Evolutionary conservation across 1,284 basidiomycete genomes (phyloP).

Genomic region (Lentinula novae-zelandiae): DNA sequence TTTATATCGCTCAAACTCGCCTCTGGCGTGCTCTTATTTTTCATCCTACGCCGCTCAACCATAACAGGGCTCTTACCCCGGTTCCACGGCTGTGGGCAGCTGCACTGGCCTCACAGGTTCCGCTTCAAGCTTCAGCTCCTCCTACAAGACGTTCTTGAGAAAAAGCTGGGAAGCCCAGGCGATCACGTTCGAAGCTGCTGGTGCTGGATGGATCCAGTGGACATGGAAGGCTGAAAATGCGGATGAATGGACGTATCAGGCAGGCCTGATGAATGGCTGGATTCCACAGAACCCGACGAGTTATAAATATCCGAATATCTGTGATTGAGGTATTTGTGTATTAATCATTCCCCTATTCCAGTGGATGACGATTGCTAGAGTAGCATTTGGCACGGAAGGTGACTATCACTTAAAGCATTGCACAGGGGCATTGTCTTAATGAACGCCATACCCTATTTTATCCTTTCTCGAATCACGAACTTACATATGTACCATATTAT

Average conservation of each 20-base stretch:
- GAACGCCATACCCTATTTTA: neutral
- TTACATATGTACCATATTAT: neutral
- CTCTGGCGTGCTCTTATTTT: neutral
- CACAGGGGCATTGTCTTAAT: too few relatives aligned
- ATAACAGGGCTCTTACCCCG: conserved; percentile 48
- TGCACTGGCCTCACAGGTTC: conserved; percentile 74
- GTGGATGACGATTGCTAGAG: too few relatives aligned
- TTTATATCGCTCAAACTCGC: neutral
- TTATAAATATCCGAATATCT: conserved; percentile 48
- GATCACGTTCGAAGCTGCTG: conserved; percentile 53
- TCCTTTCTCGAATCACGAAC: neutral
- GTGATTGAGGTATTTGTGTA: conserved; percentile 30
- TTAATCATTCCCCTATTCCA: neutral
- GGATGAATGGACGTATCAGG: conserved; percentile 76
- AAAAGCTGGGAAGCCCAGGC: conserved; percentile 85
- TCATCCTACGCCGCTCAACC: neutral
- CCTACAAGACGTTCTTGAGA: conserved; percentile 82
- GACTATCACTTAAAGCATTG: too few relatives aligned
- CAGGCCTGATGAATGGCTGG: conserved; percentile 78
- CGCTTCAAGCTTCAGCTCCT: conserved; percentile 65
- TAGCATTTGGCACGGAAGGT: too few relatives aligned
- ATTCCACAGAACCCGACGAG: conserved; percentile 66
- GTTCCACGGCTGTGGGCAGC: conserved; percentile 63
- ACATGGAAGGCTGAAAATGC: conserved; percentile 66
- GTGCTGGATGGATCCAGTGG: conserved; percentile 73